phyloP scores from a whole-genome alignment of 306 rosid genomes.

The Fragaria vesca region DNA sequence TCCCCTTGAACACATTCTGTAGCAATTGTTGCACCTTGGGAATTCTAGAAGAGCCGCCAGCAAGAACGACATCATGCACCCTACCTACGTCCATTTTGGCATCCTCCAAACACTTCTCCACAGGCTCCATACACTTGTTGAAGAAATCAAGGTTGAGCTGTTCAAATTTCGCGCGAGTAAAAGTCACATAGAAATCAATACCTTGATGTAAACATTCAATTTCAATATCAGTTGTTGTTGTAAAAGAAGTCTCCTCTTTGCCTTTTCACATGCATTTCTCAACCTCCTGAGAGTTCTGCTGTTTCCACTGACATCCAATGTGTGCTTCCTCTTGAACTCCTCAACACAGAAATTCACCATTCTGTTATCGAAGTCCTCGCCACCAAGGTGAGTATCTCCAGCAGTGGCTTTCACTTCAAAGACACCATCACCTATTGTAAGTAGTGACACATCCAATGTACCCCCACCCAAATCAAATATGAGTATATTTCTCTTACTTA shows the following conservation, averaged over 20 bases:
- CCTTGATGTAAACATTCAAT: neutral
- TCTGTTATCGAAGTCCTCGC: neutral
- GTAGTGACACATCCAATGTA: neutral
- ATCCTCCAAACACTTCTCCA: neutral
- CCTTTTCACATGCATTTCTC: neutral
- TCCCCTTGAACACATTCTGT: neutral
- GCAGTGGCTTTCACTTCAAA: slow-evolving; percentile 1
- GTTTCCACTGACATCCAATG: neutral
- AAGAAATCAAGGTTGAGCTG: neutral
- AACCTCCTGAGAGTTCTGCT: neutral
- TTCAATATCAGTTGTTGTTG: neutral
- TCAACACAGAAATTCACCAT: too few species aligned
- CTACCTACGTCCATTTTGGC: neutral
- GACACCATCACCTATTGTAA: neutral
- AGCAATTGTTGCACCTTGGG: neutral
- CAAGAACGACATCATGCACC: neutral
- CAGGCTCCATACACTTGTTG: neutral
- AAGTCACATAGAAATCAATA: neutral
- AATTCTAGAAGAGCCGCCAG: slow-evolving; percentile 1
- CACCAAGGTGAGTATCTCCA: slow-evolving; percentile 12
- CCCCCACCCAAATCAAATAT: neutral
- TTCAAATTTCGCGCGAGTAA: neutral
- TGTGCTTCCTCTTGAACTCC: neutral
- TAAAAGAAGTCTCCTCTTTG: neutral
- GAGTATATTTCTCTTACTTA: neutral